phyloP scores from a whole-genome alignment of 805 yeast species.

The Kodamaea kakaduensis region DNA sequence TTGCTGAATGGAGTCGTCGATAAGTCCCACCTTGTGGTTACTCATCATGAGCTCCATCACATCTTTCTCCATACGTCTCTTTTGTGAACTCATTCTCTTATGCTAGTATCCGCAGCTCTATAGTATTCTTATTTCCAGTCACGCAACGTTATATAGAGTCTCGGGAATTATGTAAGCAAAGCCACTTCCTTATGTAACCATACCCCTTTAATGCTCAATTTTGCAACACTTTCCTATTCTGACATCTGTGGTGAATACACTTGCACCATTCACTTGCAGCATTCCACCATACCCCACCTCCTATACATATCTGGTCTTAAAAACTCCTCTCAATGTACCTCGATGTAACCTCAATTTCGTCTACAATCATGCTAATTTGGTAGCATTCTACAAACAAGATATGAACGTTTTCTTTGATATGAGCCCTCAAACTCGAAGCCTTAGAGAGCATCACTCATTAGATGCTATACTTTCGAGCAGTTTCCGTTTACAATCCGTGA shows the following conservation, averaged over 20 bases:
- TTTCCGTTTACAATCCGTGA: slow-evolving; percentile 7
- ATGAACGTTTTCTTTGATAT: no score
- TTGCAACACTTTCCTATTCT: slow-evolving; percentile 2
- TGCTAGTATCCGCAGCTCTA: background rate
- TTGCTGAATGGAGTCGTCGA: slow-evolving; percentile 76
- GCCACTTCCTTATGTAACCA: background rate
- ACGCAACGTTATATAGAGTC: slow-evolving; percentile 4
- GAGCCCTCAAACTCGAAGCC: no score
- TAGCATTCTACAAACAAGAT: no score
- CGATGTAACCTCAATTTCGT: no score
- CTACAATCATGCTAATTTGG: no score
- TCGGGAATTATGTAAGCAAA: background rate
- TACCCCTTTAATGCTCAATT: background rate
- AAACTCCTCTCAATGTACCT: no score
- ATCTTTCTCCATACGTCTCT: slow-evolving; percentile 85
- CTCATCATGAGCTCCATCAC: slow-evolving; percentile 97
- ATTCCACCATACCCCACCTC: background rate
- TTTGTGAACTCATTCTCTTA: slow-evolving; percentile 50
- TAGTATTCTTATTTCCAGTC: slow-evolving; percentile 1
- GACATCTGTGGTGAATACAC: no score
- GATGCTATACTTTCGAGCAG: no score
- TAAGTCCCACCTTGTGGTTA: slow-evolving; percentile 80
- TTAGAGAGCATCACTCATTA: no score
- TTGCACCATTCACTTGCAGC: no score
- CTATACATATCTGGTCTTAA: no score